These are phyloP conservation scores for Kluyveromyces aestuarii DNA, from an alignment of 805 yeast species.

Conservation along the genomic window DNA sequence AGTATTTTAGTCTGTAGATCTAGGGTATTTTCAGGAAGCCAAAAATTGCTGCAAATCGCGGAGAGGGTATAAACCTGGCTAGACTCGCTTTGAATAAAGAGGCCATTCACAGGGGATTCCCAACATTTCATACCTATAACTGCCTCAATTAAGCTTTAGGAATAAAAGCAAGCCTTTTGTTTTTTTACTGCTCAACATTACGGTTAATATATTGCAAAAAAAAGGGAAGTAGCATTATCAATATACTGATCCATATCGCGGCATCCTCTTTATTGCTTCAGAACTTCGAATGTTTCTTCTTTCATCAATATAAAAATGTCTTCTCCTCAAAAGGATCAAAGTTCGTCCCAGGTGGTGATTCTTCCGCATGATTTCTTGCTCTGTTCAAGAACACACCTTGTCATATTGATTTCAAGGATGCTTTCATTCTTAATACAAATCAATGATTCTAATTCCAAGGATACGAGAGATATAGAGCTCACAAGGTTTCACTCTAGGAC, in stretches of 20 bases:
- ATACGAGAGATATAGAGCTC: constrained; percentile 30
- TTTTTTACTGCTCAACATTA: no score
- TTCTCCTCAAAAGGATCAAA: background rate
- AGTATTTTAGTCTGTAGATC: no score
- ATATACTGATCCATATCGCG: background rate
- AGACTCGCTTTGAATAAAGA: no score
- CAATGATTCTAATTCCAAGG: constrained; percentile 45
- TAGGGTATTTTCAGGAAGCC: no score
- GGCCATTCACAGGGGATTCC: no score
- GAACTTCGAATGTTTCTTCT: background rate
- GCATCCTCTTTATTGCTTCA: background rate
- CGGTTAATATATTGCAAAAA: no score
- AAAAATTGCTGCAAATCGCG: no score
- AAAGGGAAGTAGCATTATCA: background rate
- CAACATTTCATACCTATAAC: no score
- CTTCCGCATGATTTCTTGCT: constrained; percentile 41
- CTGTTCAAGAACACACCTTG: constrained; percentile 62
- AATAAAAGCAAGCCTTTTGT: no score
- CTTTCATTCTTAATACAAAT: constrained; percentile 61
- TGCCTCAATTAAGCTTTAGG: no score
- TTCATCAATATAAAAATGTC: background rate
- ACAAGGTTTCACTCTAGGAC: constrained; percentile 92
- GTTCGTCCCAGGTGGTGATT: constrained; percentile 12
- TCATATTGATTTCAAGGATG: constrained; percentile 71
- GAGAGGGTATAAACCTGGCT: no score